A percentile compares a stretch with the other conserved stretches of the same genome.
These are phyloP conservation scores for Suhomyces sp. DNA, from an alignment of 805 yeast genomes.

Conservation along the genomic window DNA sequence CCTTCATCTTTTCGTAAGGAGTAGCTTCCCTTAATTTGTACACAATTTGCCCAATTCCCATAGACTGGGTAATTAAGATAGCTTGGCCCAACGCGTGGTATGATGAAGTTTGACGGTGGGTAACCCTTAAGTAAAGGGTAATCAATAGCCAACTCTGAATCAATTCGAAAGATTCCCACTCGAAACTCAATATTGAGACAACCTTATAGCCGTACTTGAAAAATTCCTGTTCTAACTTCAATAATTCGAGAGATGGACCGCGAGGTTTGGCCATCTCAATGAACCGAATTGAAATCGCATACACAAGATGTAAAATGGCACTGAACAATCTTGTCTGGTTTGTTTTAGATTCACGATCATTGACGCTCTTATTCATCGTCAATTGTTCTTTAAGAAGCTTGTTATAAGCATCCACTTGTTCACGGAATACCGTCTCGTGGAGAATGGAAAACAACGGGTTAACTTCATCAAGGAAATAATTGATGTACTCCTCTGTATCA, in stretches of 20 bases:
- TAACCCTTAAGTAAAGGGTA: slow-evolving; percentile 33
- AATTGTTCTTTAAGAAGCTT: slow-evolving; percentile 11
- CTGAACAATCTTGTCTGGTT: slow-evolving; percentile 47
- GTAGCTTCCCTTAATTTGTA: slow-evolving; percentile 22
- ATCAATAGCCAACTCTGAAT: slow-evolving; percentile 43
- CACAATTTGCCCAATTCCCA: slow-evolving; percentile 32
- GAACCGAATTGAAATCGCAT: slow-evolving; percentile 52
- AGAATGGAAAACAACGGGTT: slow-evolving; percentile 54
- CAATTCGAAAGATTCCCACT: slow-evolving; percentile 45
- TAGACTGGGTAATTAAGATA: slow-evolving; percentile 33
- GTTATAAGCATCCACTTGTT: slow-evolving; percentile 40
- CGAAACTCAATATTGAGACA: slow-evolving; percentile 33
- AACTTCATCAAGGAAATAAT: slow-evolving; percentile 46
- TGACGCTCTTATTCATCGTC: slow-evolving; percentile 12
- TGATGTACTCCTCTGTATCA: slow-evolving; percentile 23
- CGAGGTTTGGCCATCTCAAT: slow-evolving; percentile 37
- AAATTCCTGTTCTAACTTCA: slow-evolving; percentile 32
- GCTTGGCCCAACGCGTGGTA: slow-evolving; percentile 36
- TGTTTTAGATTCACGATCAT: slow-evolving; percentile 21
- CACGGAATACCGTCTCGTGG: slow-evolving; percentile 53
- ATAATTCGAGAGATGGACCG: slow-evolving; percentile 27
- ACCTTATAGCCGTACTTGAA: slow-evolving; percentile 36
- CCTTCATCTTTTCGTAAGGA: slow-evolving; percentile 45
- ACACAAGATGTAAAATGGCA: slow-evolving; percentile 50
- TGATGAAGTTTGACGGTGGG: slow-evolving; percentile 40